Conservation (phyloP, 2,329 filamentous ascomycete genomes). For the Chalara sp. region DNA sequence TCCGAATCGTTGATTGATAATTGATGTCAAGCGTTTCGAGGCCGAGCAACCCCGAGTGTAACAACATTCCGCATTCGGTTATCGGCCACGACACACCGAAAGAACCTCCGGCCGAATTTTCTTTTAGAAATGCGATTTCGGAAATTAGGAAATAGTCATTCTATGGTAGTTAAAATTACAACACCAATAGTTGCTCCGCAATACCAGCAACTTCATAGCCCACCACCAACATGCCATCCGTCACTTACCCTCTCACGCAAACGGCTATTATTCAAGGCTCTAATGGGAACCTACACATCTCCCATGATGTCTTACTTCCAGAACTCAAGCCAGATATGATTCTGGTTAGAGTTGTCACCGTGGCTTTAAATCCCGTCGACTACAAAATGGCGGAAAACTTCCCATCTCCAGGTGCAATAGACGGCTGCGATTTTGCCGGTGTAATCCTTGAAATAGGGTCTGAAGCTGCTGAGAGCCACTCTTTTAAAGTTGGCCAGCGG, state of each 20-base stretch:
- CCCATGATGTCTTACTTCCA: neutral
- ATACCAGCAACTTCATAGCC: neutral
- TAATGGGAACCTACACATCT: neutral
- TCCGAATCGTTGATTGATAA: too few relatives aligned
- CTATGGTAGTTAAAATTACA: too few relatives aligned
- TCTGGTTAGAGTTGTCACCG: neutral
- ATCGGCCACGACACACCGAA: too few relatives aligned
- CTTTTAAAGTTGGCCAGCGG: neutral
- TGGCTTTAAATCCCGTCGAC: slow-evolving; percentile 6
- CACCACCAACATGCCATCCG: neutral
- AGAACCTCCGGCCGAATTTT: too few relatives aligned
- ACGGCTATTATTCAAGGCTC: neutral
- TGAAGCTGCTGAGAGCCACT: neutral
- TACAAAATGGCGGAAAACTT: slow-evolving; percentile 4
- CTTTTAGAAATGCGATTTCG: too few relatives aligned
- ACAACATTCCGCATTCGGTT: too few relatives aligned
- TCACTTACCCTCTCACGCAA: neutral
- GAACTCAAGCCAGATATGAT: neutral
- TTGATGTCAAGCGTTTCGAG: too few relatives aligned
- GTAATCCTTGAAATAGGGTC: slow-evolving; percentile 1
- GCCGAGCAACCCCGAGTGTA: too few relatives aligned
- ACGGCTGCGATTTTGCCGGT: slow-evolving; percentile 4
- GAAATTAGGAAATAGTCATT: too few relatives aligned
- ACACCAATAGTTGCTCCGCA: too few relatives aligned
- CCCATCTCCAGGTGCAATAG: slow-evolving; percentile 2